These are phyloP conservation scores for Epichloe baconii DNA, from an alignment of 2,329 filamentous ascomycete genomes.

Conservation along the genomic window DNA sequence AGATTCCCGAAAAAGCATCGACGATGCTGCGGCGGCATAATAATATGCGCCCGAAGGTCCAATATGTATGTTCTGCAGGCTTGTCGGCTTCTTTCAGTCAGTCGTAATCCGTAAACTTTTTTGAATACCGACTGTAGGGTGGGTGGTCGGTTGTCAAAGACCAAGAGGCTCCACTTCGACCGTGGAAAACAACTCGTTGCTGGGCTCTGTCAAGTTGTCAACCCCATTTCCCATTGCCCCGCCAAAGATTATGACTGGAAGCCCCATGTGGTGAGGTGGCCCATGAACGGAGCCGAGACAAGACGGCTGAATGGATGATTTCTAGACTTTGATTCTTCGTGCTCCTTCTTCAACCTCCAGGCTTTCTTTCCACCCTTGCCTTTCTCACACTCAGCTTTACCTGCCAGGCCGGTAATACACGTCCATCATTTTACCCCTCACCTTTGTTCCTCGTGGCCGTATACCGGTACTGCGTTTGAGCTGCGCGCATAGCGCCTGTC, in stretches of 20 bases:
- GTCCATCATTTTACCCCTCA: not conserved
- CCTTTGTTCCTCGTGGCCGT: not conserved
- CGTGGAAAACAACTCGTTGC: slow-evolving; percentile 17
- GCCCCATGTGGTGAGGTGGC: not conserved
- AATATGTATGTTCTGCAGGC: not conserved
- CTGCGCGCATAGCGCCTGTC: not conserved
- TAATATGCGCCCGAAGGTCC: not conserved
- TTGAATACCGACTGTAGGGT: too few species aligned
- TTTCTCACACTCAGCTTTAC: not conserved
- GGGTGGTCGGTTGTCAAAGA: not conserved
- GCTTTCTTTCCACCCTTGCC: not conserved
- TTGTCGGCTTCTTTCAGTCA: not conserved
- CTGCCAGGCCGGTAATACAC: not conserved
- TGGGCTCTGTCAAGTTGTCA: not conserved
- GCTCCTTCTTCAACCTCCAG: not conserved
- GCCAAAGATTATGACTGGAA: slow-evolving; percentile 12
- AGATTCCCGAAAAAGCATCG: not conserved
- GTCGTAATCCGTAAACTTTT: not conserved
- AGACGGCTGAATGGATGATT: not conserved
- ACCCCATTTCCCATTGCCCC: slow-evolving; percentile 15
- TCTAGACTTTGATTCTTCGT: slow-evolving; percentile 10
- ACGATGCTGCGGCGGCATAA: not conserved
- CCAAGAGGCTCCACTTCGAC: not conserved
- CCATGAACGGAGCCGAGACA: slow-evolving; percentile 7
- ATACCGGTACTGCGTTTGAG: not conserved